These are phyloP conservation scores for Ophiostoma tasmaniense DNA, from an alignment of 2,329 filamentous ascomycete species.

Conservation along the genomic window DNA sequence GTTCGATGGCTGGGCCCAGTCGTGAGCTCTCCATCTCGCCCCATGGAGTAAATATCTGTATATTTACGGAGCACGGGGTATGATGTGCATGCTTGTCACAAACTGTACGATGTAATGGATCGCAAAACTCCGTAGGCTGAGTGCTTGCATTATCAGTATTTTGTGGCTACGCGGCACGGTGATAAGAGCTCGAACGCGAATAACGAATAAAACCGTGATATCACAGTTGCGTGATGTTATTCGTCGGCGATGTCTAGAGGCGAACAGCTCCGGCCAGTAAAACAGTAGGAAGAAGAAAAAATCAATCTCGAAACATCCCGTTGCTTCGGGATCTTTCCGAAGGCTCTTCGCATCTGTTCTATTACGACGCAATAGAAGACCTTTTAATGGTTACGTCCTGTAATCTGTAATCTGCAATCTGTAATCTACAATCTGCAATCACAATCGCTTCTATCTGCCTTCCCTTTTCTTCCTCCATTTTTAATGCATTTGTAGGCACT, in stretches of 20 bases:
- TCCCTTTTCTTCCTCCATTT: neutral
- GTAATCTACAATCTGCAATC: neutral
- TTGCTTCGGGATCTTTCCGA: neutral
- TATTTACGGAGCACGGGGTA: neutral
- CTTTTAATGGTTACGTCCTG: neutral
- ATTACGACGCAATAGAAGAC: neutral
- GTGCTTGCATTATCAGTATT: neutral
- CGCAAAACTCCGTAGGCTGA: neutral
- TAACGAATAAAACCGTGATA: neutral
- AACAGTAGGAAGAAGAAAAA: neutral
- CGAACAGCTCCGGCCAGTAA: neutral
- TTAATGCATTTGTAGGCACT: neutral
- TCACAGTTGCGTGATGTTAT: neutral
- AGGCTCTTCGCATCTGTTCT: neutral
- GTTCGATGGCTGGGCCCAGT: neutral
- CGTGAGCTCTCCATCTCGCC: neutral
- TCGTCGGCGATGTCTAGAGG: neutral
- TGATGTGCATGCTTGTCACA: neutral
- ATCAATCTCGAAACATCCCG: neutral
- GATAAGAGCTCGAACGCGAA: neutral
- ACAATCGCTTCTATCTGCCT: neutral
- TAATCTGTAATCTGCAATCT: neutral
- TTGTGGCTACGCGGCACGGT: neutral
- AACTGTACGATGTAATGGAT: neutral
- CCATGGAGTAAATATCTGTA: neutral